Conservation (phyloP, 305 asterid species). For the Withania somnifera region DNA sequence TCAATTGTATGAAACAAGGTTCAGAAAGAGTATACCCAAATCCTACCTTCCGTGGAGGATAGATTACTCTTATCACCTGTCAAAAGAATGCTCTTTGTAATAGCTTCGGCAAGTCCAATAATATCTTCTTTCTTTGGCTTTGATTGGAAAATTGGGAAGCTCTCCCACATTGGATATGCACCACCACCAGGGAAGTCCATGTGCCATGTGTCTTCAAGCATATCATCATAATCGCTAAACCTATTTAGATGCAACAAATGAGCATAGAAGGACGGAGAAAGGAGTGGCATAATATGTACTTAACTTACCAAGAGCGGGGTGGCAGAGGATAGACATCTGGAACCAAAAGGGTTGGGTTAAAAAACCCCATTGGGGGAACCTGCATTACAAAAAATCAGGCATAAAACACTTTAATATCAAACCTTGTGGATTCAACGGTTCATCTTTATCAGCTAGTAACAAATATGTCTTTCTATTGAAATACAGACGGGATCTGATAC, state of each 20-base stretch:
- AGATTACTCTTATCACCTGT: constrained; percentile 35
- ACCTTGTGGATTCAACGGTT: not conserved
- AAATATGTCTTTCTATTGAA: not conserved
- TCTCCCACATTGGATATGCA: constrained; percentile 82
- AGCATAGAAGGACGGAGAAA: constrained; percentile 9
- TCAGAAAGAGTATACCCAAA: constrained; percentile 13
- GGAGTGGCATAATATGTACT: constrained; percentile 2
- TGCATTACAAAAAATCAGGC: constrained; percentile 23
- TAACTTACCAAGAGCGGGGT: constrained; percentile 66
- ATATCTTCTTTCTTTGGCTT: constrained; percentile 67
- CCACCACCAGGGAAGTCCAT: constrained; percentile 56
- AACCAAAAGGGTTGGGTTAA: constrained; percentile 81
- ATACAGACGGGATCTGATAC: not conserved
- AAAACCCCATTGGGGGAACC: constrained; percentile 99
- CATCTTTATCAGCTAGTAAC: not conserved
- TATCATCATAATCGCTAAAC: constrained; percentile 93
- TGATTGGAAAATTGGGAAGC: constrained; percentile 55
- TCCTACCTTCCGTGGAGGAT: not conserved
- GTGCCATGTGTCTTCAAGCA: constrained; percentile 92
- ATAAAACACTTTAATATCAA: not conserved
- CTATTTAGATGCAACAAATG: constrained; percentile 25
- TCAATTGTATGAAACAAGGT: constrained; percentile 11
- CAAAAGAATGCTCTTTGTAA: constrained; percentile 83
- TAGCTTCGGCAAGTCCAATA: constrained; percentile 94
- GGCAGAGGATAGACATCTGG: constrained; percentile 98